Conservation (phyloP, 116 monocot species). For the Dioscorea cayenensis region DNA sequence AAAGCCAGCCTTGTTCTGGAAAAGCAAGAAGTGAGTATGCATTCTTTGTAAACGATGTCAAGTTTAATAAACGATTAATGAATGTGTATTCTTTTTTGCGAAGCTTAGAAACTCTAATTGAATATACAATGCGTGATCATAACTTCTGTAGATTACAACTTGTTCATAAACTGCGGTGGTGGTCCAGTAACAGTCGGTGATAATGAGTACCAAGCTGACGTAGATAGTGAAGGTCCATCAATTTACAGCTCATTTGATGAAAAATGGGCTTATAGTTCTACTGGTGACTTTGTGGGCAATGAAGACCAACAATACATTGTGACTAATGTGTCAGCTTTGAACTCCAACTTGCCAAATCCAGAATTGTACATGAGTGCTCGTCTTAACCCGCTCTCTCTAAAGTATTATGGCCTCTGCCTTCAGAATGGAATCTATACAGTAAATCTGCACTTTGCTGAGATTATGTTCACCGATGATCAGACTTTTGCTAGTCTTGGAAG, state of each 20-base stretch:
- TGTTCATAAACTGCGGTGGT: conserved; percentile 94
- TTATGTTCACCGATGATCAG: conserved; percentile 53
- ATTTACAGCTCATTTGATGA: conserved; percentile 16
- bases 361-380: conserved; percentile 59
- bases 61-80: too few relatives aligned
- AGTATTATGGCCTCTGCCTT: conserved; percentile 73
- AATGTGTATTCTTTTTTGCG: too few relatives aligned
- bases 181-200: conserved; percentile 23
- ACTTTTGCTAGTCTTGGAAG: conserved; percentile 51
- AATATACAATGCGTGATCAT: background rate
- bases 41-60: background rate
- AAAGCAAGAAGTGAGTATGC: conserved; percentile 41
- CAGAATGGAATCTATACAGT: conserved; percentile 67
- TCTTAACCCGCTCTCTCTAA: conserved; percentile 58
- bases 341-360: conserved; percentile 15
- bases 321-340: conserved; percentile 31
- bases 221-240: conserved; percentile 26
- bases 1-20: conserved; percentile 33
- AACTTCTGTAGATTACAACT: conserved; percentile 42
- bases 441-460: conserved; percentile 76
- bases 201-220: conserved; percentile 52
- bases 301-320: conserved; percentile 25
- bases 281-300: conserved; percentile 54
- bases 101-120: too few relatives aligned
- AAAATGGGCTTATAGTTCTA: conserved; percentile 82